Percentiles rank a stretch among this genome's conserved stretches.
Evolutionary conservation across 1,284 basidiomycete species (phyloP).

Genomic region (Chalciporus sp.): DNA sequence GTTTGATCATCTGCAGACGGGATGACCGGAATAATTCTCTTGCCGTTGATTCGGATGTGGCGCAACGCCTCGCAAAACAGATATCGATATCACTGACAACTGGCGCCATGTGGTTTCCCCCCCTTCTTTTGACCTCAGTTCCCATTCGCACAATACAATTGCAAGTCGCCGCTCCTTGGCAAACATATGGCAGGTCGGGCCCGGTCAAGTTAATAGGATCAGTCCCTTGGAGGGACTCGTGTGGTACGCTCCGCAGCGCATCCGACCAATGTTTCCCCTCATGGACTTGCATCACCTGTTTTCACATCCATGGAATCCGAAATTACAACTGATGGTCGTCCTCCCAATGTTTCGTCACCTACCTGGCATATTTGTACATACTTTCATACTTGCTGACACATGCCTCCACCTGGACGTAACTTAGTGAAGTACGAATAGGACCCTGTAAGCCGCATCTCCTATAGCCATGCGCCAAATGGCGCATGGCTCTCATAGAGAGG

Average conservation of each 20-base stretch:
- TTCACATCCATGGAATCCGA: constrained; percentile 15
- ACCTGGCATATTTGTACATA: constrained; percentile 6
- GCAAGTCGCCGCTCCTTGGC: constrained; percentile 6
- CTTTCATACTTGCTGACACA: constrained; percentile 1
- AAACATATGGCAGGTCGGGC: constrained; percentile 10
- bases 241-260: constrained; percentile 2
- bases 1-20: too few species aligned
- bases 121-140: neutral
- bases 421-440: constrained; percentile 1
- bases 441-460: constrained; percentile 21
- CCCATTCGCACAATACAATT: constrained; percentile 1
- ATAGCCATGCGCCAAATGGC: constrained; percentile 2
- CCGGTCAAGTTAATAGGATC: constrained; percentile 12
- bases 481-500: constrained; percentile 8
- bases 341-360: constrained; percentile 8
- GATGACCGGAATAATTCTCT: neutral
- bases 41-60: constrained; percentile 19
- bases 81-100: neutral
- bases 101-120: neutral
- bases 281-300: neutral
- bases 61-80: constrained; percentile 12
- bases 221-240: constrained; percentile 11
- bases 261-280: constrained; percentile 6
- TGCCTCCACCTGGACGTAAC: constrained; percentile 23
- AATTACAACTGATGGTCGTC: neutral